Evolutionary conservation across 179 eudicot genomes (phyloP), one percentile per base, ranked within the genome.

Genomic region (Gypsophila paniculata): DNA sequence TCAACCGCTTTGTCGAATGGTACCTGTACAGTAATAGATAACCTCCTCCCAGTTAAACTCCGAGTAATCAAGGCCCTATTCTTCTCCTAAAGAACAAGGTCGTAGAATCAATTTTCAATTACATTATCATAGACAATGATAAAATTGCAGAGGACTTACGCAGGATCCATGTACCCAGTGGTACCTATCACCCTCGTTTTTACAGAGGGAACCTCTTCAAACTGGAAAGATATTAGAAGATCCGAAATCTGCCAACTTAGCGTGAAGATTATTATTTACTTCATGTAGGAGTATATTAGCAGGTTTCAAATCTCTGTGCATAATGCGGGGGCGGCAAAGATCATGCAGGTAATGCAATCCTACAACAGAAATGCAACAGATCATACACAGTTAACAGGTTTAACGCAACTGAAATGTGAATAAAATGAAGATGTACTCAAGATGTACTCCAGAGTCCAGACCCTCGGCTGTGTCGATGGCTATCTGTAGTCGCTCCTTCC

Each of bases 271-370:
- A 17, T 69, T 48, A 44, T 72, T 59, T 57, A 29, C 25, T 29
- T 70, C 13, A 29, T 61, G 39, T 15, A 80, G 29, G 17, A 69
- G 52, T 32, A 80, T 76, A 29, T 73, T 76, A 18, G 72, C 55
- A 10, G 77, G 32, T 25, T 80, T 76, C 32, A 76, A 75, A 60
- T 80, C 83, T 23, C 83, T 67, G 38, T 80, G 83, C 39, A 55
- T 36, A 63, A 72, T 72, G 6, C 51, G 52, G 4, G 62, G 75
- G 25, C 3, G 9, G 62, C 70, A 72, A n/a, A 61, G 66, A 18
- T 74, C 44, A 72, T 80, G 83, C 49, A 80, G 74, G 55, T 80
- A 76, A 61, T 39, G 32, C 65, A 61, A 8, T 32, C 65, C 65
- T 61, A 17, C 5, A 32, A 39, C 6, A 65, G 9, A 38, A 12